Evolutionary conservation across 306 rosid species (phyloP).

Genomic region (Alnus glutinosa): DNA sequence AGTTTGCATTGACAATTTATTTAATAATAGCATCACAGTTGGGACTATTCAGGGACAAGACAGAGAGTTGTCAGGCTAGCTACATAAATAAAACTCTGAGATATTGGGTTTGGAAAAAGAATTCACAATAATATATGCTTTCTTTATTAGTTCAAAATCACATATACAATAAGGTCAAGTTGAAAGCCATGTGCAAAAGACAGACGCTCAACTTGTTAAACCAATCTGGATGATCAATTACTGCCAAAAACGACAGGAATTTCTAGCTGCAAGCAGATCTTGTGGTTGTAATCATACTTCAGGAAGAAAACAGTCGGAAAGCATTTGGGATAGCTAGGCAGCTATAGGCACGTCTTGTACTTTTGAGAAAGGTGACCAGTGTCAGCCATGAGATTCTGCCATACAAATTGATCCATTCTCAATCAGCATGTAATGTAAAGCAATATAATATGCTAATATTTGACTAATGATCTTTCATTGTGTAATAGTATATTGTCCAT

Average conservation of each 20-base stretch:
- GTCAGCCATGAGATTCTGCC: constrained; percentile 38
- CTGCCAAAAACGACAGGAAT: constrained; percentile 20
- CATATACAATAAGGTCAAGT: constrained; percentile 18
- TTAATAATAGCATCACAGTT: not conserved
- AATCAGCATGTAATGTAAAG: not conserved
- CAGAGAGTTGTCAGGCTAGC: not conserved
- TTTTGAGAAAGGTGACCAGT: constrained; percentile 25
- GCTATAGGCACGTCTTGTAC: constrained; percentile 32
- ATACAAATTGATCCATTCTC: constrained; percentile 34
- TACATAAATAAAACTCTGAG: not conserved
- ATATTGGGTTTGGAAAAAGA: not conserved
- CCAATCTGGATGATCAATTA: constrained; percentile 19
- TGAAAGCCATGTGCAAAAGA: constrained; percentile 33
- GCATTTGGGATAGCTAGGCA: constrained; percentile 19
- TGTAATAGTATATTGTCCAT: not conserved
- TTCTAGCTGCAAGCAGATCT: not conserved
- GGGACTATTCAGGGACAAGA: not conserved
- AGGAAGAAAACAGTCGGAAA: not conserved
- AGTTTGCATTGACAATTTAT: not conserved
- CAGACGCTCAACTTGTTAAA: constrained; percentile 27
- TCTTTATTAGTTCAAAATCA: not conserved
- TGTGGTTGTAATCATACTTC: not conserved
- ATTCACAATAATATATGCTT: not conserved
- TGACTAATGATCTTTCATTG: not conserved
- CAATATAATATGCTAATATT: not conserved